Evolutionary conservation across 2,329 filamentous ascomycete species (phyloP), one percentile per base, ranked within the genome.

Genomic region (Myrmaecium sp.): DNA sequence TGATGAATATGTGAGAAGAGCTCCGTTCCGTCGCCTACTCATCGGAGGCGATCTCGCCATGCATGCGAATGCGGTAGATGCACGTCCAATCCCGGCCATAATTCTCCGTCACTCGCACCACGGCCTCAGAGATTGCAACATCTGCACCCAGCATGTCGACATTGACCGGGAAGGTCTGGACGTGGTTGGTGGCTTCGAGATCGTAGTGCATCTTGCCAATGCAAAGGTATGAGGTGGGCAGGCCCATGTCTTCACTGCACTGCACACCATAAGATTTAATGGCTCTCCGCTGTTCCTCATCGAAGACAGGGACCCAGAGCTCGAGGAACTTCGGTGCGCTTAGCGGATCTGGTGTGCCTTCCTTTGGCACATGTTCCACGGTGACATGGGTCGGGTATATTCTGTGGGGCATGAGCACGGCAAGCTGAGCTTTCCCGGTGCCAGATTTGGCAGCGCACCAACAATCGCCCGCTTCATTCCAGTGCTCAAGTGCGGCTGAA

Each of bases 391-490:
- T 41, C 2, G 58, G 56, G 26, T 37, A 44, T 30, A 62, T 45
- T 2, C 38, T 36, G 5, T 43, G 39, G 4, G 41, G 33, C 10
- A 58, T 41, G 9, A 41, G 30, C 11, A 91, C 66, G 6, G 66
- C 67, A 10, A 95, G 55, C 28, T 70, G 66, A 2, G 72, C 69
- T 19, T 70, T 68, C 25, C 64, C 60, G 5, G 60, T 59, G 10
- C 60, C 53, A 7, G 43, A 36, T 1, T 54, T 52, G 58, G 62
- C 26, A 6, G 57, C 50, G 48, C 86, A 95, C 78, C 82, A 95
- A 51, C 82, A 91, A 34, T 95, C 79, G 12, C 78, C 80, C 17
- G 75, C 65, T 25, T 92, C 79, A 6, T 72, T 58, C 82, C 84
- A 93, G 3, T 59, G 53, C 2, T 52, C 45, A 2, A 93, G 59